Evolutionary conservation across 495 filamentous ascomycete species (phyloP), one percentile per base, ranked within the genome.

Genomic region (Aspergillus baeticus): DNA sequence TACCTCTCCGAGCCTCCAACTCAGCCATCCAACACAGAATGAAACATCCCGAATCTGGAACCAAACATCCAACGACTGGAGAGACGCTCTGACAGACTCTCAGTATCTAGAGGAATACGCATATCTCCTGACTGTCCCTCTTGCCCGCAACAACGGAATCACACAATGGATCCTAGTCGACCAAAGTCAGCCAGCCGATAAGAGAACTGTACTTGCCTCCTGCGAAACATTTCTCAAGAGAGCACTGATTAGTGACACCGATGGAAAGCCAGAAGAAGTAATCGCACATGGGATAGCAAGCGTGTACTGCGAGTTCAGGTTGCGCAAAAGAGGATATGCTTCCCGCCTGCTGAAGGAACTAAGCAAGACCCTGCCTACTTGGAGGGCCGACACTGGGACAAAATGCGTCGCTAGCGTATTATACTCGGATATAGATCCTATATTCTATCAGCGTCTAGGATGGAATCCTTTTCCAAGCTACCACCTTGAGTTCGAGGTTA

Each of bases 211-310:
- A 4, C 31, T 54, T 3, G 51, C 51, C 3, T 54, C 51, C 1
- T 54, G 51, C 51, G 51, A 54, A 20, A 54, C 51, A 22, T 54
- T 45, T 20, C 39, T 17, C 22, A 45, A 54, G 15, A 22, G 18
- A 10, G 33, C 26, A 5, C 17, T 17, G 26, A 13, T 23, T 15
- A 46, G 29, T 20, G 38, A 54, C 11, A 1, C 38, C 2, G 7
- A 44, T 0, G 39, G 39, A 0, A 31, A 36, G 10, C 2, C 11
- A 6, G 6, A 38, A 2, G 38, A 44, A 17, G 39, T 36, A 8
- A 21, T 45, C 21, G 26, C 33, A 1, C 51, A 54, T 31, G 29
- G 51, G 7, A 20, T 54, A 13, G 51, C 51, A 1, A 54, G 51
- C 26, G 51, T 54, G 20, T 54, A 21, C 38, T 45, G 38, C 14